phyloP scores from a whole-genome alignment of 768 basidiomycete genomes.

The Tylopilus sp. region DNA sequence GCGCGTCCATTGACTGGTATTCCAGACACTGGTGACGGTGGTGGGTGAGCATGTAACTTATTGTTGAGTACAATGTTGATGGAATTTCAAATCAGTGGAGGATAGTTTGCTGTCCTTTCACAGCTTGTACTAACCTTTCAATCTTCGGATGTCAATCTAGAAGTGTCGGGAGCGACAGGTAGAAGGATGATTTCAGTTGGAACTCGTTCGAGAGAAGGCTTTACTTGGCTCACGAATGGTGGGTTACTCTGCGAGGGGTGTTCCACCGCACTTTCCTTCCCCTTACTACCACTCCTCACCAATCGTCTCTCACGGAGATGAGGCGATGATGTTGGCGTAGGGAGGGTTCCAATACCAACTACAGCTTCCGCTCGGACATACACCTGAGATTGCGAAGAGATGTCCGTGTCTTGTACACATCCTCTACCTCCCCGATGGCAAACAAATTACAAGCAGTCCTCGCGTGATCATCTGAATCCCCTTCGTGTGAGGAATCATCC shows the following conservation, averaged over 20 bases:
- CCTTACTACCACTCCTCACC: neutral
- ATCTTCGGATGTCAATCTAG: neutral
- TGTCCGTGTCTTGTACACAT: slow-evolving; percentile 13
- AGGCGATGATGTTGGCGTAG: slow-evolving; percentile 27
- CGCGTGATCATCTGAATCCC: slow-evolving; percentile 46
- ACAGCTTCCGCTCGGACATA: neutral
- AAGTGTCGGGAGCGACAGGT: neutral
- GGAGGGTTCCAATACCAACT: slow-evolving; percentile 7
- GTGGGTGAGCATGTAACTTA: no score
- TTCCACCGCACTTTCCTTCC: slow-evolving; percentile 5
- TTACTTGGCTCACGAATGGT: neutral
- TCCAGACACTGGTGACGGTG: no score
- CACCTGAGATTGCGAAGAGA: slow-evolving; percentile 11
- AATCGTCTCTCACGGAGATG: neutral
- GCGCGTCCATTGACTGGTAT: no score
- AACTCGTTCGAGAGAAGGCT: neutral
- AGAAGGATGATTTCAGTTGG: slow-evolving; percentile 4
- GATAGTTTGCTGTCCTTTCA: no score
- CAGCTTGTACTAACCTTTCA: no score
- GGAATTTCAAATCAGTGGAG: no score
- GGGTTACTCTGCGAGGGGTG: neutral
- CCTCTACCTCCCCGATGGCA: slow-evolving; percentile 33
- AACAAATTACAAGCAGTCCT: slow-evolving; percentile 58
- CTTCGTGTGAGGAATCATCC: slow-evolving; percentile 40
- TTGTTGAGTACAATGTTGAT: no score